Percentiles rank a stretch among this genome's conserved stretches.
phyloP scores from a whole-genome alignment of 106 monocot species.

The Cymbidium sinense region DNA sequence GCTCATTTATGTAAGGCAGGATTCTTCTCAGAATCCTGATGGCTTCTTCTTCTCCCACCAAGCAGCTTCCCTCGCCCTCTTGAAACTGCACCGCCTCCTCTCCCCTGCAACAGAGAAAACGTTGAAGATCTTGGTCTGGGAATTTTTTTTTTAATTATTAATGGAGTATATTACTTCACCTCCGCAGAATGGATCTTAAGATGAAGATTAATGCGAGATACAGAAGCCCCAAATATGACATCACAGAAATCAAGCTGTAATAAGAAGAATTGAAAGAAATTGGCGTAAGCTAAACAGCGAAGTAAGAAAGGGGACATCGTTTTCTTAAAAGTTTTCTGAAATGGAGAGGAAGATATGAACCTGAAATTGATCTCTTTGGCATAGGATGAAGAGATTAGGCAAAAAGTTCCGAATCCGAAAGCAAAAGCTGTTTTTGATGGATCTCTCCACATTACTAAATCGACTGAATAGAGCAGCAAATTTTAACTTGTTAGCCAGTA shows the following conservation, averaged over 20 bases:
- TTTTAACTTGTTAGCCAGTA: neutral
- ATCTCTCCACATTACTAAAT: constrained; percentile 94
- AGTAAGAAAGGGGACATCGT: neutral
- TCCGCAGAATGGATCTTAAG: constrained; percentile 62
- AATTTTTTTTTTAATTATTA: neutral
- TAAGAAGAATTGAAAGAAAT: neutral
- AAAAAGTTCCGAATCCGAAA: constrained; percentile 44
- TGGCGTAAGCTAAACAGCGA: neutral
- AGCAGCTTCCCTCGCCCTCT: constrained; percentile 15
- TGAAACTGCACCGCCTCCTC: constrained; percentile 16
- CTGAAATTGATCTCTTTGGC: constrained; percentile 48
- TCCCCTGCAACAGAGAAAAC: constrained; percentile 22
- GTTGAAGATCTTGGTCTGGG: neutral
- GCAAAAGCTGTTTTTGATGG: constrained; percentile 38
- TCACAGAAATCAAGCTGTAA: constrained; percentile 72
- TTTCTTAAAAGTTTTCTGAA: no score
- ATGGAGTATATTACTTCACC: constrained; percentile 27
- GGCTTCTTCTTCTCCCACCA: constrained; percentile 90
- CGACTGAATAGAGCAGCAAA: constrained; percentile 39
- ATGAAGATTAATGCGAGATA: constrained; percentile 70
- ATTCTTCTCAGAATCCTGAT: constrained; percentile 46
- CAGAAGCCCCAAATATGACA: constrained; percentile 72
- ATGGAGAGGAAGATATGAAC: neutral
- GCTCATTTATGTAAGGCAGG: constrained; percentile 82
- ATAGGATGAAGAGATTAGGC: constrained; percentile 39